A percentile compares a stretch with the other conserved stretches of the same genome.
Conservation (phyloP, 75 land plant species). For the Sequoiadendron giganteum region DNA sequence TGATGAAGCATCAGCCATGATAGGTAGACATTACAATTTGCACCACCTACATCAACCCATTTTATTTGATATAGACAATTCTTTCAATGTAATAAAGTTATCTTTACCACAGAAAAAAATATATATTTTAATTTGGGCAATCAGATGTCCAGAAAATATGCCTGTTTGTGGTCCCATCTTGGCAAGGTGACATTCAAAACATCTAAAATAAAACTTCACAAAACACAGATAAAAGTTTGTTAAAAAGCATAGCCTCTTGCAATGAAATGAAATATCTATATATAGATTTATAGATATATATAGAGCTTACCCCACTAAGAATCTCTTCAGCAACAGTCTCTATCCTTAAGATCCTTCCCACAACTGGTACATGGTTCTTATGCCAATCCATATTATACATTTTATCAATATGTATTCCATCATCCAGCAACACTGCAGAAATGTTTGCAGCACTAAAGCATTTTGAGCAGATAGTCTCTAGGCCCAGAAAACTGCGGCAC, state of each 20-base stretch:
- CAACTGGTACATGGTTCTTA: constrained; percentile 45
- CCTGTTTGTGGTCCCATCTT: background rate
- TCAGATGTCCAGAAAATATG: background rate
- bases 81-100: background rate
- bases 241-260: background rate
- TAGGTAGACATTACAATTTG: background rate
- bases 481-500: constrained; percentile 44
- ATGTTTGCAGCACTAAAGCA: constrained; percentile 82
- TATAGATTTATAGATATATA: background rate
- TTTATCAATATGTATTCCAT: constrained; percentile 79
- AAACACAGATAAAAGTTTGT: background rate
- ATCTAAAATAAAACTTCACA: background rate
- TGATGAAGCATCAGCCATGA: background rate
- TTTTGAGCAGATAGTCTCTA: constrained; percentile 41
- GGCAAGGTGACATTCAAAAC: background rate
- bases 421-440: constrained; percentile 78
- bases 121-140: background rate
- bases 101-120: background rate
- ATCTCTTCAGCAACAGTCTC: constrained; percentile 81
- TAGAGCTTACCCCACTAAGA: constrained; percentile 62
- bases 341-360: constrained; percentile 78
- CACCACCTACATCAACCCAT: background rate
- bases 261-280: background rate
- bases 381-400: constrained; percentile 84
- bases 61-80: background rate